A percentile compares a stretch with the other conserved stretches of the same genome.
These are phyloP conservation scores for Paraphoma sp. DNA, from an alignment of 2,329 filamentous ascomycete species.

Conservation along the genomic window DNA sequence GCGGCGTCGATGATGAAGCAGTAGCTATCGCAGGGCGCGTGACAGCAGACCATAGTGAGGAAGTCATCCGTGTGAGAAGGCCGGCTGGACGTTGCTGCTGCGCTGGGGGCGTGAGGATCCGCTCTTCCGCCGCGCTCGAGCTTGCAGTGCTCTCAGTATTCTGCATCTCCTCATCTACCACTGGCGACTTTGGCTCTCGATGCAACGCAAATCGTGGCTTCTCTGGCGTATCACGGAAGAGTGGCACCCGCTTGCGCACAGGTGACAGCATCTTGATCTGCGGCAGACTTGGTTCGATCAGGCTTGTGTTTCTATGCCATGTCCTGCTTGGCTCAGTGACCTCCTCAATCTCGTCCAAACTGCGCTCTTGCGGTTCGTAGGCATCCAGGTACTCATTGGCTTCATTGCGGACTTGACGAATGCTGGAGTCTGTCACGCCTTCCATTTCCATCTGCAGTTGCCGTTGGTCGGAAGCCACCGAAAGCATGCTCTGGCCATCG, in stretches of 20 bases:
- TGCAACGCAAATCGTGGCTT: background rate
- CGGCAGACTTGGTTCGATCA: conserved; percentile 31
- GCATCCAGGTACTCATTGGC: conserved; percentile 43
- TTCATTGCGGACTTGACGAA: conserved; percentile 40
- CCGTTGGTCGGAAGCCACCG: conserved; percentile 38
- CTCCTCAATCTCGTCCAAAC: conserved; percentile 41
- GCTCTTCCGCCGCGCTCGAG: conserved; percentile 4
- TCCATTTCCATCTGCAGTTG: conserved; percentile 42
- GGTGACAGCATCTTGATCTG: conserved; percentile 24
- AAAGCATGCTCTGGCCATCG: conserved; percentile 32
- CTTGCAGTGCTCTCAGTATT: conserved; percentile 4
- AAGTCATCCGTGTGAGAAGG: conserved; percentile 27
- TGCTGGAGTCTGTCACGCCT: conserved; percentile 30
- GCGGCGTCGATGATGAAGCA: conserved; percentile 6
- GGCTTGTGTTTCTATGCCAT: conserved; percentile 19
- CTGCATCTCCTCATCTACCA: background rate
- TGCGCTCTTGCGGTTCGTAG: conserved; percentile 41
- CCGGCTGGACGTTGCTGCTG: conserved; percentile 19
- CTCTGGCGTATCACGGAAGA: conserved; percentile 7
- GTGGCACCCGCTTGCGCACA: conserved; percentile 18
- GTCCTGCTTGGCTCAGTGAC: conserved; percentile 43
- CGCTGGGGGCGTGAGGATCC: background rate
- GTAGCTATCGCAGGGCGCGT: background rate
- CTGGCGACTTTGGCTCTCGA: background rate
- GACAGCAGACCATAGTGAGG: conserved; percentile 18